Evolutionary conservation across 1,139 yeast genomes (phyloP).

Genomic region (Lizanozyma gosingica): DNA sequence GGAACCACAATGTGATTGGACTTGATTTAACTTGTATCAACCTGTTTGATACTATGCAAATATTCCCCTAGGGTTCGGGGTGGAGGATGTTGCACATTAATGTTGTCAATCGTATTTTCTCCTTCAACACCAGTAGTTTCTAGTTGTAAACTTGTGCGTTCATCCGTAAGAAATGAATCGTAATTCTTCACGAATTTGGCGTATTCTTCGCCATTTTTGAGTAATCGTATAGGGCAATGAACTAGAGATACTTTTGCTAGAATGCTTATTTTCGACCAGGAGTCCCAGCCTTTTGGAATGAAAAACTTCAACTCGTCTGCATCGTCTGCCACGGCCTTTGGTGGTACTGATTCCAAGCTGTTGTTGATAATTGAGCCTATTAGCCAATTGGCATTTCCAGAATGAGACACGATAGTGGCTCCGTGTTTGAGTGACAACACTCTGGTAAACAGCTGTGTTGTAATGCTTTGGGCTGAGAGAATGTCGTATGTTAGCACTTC

Average conservation of each 20-base stretch:
- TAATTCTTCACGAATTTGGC: background rate
- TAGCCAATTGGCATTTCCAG: conserved; percentile 3
- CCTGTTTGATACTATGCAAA: too few species aligned
- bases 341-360: background rate
- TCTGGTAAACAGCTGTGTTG: conserved; percentile 13
- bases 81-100: too few species aligned
- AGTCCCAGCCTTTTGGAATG: conserved; percentile 16
- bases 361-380: background rate
- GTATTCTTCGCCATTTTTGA: background rate
- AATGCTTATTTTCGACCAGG: conserved; percentile 14
- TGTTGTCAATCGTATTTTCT: too few species aligned
- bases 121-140: too few species aligned
- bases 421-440: conserved; percentile 15
- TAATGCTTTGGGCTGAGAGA: conserved; percentile 8
- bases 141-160: background rate
- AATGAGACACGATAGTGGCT: conserved; percentile 10
- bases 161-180: background rate
- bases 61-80: too few species aligned
- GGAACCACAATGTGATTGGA: too few species aligned
- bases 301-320: conserved; percentile 7
- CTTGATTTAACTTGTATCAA: too few species aligned
- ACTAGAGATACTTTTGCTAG: conserved; percentile 8
- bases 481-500: conserved; percentile 5
- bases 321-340: conserved; percentile 5
- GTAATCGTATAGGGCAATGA: background rate